These are phyloP conservation scores for Lipomyces starkeyi DNA, from an alignment of 805 yeast genomes.

Conservation along the genomic window DNA sequence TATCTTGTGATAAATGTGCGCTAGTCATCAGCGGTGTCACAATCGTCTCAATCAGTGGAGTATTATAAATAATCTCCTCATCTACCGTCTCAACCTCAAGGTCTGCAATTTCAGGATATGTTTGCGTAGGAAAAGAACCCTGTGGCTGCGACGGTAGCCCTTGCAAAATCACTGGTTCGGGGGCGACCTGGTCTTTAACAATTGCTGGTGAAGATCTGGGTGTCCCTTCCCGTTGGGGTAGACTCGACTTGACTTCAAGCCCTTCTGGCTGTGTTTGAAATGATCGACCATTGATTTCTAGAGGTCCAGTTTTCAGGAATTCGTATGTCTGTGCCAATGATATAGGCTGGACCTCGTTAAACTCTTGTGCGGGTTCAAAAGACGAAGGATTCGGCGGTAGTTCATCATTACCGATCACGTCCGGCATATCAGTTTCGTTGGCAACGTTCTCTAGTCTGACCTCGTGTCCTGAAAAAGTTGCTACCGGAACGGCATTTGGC, in stretches of 20 bases:
- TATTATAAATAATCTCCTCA: background rate
- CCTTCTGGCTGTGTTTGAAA: background rate
- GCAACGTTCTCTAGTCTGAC: constrained; percentile 20
- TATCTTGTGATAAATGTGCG: background rate
- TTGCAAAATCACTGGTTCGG: background rate
- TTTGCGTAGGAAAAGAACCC: background rate
- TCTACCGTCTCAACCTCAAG: constrained; percentile 12
- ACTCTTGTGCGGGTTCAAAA: background rate
- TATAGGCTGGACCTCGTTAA: background rate
- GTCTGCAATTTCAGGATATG: constrained; percentile 13
- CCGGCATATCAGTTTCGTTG: constrained; percentile 21
- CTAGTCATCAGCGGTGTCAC: background rate
- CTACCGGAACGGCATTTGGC: background rate
- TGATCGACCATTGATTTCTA: background rate
- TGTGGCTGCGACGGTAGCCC: background rate
- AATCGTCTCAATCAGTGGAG: constrained; percentile 21
- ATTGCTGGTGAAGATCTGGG: background rate
- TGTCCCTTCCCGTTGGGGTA: background rate
- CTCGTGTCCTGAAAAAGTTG: constrained; percentile 8
- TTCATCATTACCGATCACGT: constrained; percentile 24
- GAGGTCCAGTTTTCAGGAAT: no score
- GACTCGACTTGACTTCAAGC: background rate
- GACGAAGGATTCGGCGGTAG: constrained; percentile 1
- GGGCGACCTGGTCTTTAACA: background rate
- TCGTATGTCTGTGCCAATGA: no score